Conservation (phyloP, 331 rosid species). For the Phaseolus coccineus region DNA sequence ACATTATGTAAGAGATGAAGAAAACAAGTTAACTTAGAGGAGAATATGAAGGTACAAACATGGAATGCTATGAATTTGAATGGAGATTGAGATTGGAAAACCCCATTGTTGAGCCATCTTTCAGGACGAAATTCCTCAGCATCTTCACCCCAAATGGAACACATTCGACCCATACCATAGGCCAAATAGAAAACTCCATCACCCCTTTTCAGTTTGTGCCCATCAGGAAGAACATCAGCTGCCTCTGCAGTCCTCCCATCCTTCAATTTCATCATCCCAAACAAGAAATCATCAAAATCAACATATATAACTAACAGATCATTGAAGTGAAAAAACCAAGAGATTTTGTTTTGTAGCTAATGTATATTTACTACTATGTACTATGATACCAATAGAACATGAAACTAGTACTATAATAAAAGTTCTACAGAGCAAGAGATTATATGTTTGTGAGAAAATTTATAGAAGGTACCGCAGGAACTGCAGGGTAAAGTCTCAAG, state of each 20-base stretch:
- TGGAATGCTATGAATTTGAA: conserved; percentile 83
- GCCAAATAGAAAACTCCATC: conserved; percentile 69
- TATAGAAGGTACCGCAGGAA: conserved; percentile 55
- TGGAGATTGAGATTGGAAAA: conserved; percentile 67
- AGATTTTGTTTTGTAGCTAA: no score
- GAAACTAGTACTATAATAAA: not conserved
- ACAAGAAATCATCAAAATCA: no score
- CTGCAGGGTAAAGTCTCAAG: conserved; percentile 81
- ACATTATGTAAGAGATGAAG: not conserved
- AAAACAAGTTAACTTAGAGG: not conserved
- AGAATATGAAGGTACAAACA: conserved; percentile 44
- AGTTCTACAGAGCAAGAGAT: not conserved
- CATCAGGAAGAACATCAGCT: conserved; percentile 72
- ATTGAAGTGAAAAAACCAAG: no score
- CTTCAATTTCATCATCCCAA: conserved; percentile 46
- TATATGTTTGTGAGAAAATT: not conserved
- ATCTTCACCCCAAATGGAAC: conserved; percentile 77
- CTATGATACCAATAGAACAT: no score
- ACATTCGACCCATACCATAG: conserved; percentile 86
- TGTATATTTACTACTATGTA: no score
- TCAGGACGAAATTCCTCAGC: conserved; percentile 70
- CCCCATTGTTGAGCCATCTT: conserved; percentile 74
- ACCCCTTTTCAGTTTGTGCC: conserved; percentile 65
- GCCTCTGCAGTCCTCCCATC: conserved; percentile 62
- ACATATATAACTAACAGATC: not conserved